phyloP scores from a whole-genome alignment of 1,284 basidiomycete species.

The Lentinula novae-zelandiae region DNA sequence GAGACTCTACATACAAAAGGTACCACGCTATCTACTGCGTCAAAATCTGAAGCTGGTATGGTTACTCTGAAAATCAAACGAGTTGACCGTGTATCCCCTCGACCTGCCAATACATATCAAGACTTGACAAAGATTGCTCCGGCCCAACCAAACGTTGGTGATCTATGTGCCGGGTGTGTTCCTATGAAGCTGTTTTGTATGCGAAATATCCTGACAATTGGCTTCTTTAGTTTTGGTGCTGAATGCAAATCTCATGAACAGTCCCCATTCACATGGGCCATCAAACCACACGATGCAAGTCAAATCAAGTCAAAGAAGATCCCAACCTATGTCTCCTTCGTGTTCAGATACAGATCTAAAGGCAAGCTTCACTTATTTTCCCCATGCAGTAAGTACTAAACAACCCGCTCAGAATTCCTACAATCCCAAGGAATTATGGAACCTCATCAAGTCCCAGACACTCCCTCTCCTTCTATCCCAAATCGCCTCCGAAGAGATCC shows the following conservation, averaged over 20 bases:
- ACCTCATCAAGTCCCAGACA: conserved; percentile 13
- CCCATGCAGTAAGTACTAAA: not conserved
- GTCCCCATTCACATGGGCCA: conserved; percentile 45
- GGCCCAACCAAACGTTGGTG: conserved; percentile 31
- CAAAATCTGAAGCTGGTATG: conserved; percentile 42
- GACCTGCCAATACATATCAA: conserved; percentile 36
- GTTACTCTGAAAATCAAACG: conserved; percentile 54
- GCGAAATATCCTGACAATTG: conserved; percentile 2
- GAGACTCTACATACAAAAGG: not conserved
- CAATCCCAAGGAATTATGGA: conserved; percentile 41
- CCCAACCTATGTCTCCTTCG: conserved; percentile 54
- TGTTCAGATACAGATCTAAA: conserved; percentile 51
- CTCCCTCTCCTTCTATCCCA: conserved; percentile 5
- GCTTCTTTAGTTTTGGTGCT: conserved; percentile 38
- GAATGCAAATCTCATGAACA: conserved; percentile 35
- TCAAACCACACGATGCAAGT: conserved; percentile 39
- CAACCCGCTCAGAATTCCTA: conserved; percentile 32
- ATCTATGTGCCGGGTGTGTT: conserved; percentile 39
- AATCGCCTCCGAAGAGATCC: conserved; percentile 16
- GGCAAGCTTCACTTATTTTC: conserved; percentile 29
- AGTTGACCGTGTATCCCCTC: conserved; percentile 27
- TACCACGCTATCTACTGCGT: conserved; percentile 7
- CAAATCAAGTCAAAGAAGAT: conserved; percentile 26
- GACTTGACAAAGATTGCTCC: conserved; percentile 23
- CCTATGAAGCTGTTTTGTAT: not conserved